Base-by-base conservation (phyloP, 768 basidiomycete species). In the Crassisporium funariophilum region DNA sequence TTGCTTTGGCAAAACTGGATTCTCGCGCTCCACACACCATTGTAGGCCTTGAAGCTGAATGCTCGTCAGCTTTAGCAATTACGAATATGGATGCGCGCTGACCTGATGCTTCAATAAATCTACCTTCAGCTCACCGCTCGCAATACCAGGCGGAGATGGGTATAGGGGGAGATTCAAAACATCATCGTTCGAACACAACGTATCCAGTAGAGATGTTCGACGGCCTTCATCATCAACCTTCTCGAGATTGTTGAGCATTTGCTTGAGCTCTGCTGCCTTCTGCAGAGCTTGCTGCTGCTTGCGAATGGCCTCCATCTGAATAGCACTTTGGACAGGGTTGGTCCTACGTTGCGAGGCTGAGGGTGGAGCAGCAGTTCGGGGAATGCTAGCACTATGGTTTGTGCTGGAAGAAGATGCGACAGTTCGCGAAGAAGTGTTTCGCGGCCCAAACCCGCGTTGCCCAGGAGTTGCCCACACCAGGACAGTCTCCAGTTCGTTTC, bases 61-160 rank as follows among this genome's bases (percentile, higher is more conserved):
- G 25, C 11, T 38, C 35, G 35, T 9, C n/a, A 11, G 11, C 7
- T 4, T 24, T 11, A 27, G 41, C 23, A 41, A 25, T 8, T 16
- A 41, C 3, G n/a, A 24, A 21, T n/a, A n/a, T n/a, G n/a, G n/a
- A n/a, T n/a, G 13, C 15, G 5, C 22, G 40, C 64, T 35, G 31
- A 86, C 91, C 75, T 95, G 93, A 57, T 95, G 94, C 50, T 81
- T 87, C 20, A 95, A 61, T 36, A 95, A 68, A 59, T 95, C 77
- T 13, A 89, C 84, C 15, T 73, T 71, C 42, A 95, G 61, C 17
- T 86, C 71, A 1, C 87, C 89, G 36, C 66, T 85, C 19, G 70
- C 74, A 17, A 79, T 73, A 2, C 91, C 78, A 1, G 93, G 91
- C 0, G 92, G 90, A 52, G 72, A 74, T 9, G 83, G 79, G 58